phyloP scores from a whole-genome alignment of 495 filamentous ascomycete genomes.

The Daldinia grandis region DNA sequence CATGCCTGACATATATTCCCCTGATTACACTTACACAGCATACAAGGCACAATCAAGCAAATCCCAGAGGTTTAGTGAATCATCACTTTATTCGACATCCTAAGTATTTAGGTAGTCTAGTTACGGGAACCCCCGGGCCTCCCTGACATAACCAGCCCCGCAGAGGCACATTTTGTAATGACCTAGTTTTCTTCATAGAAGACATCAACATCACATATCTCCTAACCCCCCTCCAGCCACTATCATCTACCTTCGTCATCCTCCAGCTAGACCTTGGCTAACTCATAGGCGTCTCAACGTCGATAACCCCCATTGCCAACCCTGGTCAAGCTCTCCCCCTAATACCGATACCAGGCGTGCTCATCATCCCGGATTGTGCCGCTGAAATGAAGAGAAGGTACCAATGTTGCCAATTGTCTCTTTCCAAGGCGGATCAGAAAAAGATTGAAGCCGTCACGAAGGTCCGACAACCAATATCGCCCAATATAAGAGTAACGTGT shows the following conservation, averaged over 20 bases:
- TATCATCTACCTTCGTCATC: slow-evolving; percentile 14
- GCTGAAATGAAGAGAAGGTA: slow-evolving; percentile 42
- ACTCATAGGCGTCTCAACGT: slow-evolving; percentile 22
- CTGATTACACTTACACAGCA: not conserved
- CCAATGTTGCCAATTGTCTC: slow-evolving; percentile 34
- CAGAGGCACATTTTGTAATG: slow-evolving; percentile 17
- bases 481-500: not conserved
- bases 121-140: slow-evolving; percentile 22
- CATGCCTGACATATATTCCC: not conserved
- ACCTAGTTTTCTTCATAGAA: slow-evolving; percentile 26
- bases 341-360: slow-evolving; percentile 40
- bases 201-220: slow-evolving; percentile 20
- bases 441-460: slow-evolving; percentile 5
- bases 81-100: slow-evolving; percentile 27
- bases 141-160: slow-evolving; percentile 15
- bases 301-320: not conserved
- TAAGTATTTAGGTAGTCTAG: slow-evolving; percentile 3
- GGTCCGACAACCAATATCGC: slow-evolving; percentile 19
- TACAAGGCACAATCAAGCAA: not conserved
- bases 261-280: slow-evolving; percentile 34
- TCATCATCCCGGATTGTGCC: slow-evolving; percentile 39
- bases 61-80: slow-evolving; percentile 5
- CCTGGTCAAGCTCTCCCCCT: slow-evolving; percentile 3
- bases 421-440: slow-evolving; percentile 23
- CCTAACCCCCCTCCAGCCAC: slow-evolving; percentile 27